Conservation (phyloP, 225 moss, liverwort and hornwort species). For the Rhytidiadelphus loreus region DNA sequence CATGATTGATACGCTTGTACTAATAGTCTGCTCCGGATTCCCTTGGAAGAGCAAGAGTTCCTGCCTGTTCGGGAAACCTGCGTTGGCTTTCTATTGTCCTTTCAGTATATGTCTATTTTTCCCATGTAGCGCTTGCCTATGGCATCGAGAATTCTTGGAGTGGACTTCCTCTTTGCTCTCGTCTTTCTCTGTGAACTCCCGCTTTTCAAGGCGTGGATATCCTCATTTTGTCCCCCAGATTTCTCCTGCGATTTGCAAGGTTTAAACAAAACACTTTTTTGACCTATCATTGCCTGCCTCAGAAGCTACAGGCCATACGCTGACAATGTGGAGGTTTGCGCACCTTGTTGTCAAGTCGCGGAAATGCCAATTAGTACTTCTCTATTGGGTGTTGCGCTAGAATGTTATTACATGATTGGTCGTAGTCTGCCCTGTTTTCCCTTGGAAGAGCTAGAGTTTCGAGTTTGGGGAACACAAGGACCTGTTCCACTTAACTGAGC, state of each 20-base stretch:
- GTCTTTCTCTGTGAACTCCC: neutral
- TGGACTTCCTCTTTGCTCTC: neutral
- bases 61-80: neutral
- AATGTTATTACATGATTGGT: neutral
- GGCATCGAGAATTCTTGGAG: neutral
- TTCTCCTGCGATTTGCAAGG: neutral
- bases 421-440: neutral
- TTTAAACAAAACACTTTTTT: neutral
- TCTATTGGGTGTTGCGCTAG: neutral
- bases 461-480: neutral
- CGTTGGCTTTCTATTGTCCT: neutral
- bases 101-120: neutral
- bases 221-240: neutral
- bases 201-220: neutral
- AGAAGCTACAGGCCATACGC: neutral
- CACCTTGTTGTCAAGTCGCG: neutral
- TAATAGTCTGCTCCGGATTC: neutral
- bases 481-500: neutral
- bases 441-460: neutral
- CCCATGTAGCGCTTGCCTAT: neutral
- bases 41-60: neutral
- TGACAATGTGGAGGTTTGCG: constrained; percentile 11
- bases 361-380: neutral
- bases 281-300: neutral
- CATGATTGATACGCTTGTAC: neutral